Percentiles rank a stretch among this genome's conserved stretches.
These are phyloP conservation scores for Dendrobium catenatum DNA, from an alignment of 106 monocot genomes.

Conservation along the genomic window DNA sequence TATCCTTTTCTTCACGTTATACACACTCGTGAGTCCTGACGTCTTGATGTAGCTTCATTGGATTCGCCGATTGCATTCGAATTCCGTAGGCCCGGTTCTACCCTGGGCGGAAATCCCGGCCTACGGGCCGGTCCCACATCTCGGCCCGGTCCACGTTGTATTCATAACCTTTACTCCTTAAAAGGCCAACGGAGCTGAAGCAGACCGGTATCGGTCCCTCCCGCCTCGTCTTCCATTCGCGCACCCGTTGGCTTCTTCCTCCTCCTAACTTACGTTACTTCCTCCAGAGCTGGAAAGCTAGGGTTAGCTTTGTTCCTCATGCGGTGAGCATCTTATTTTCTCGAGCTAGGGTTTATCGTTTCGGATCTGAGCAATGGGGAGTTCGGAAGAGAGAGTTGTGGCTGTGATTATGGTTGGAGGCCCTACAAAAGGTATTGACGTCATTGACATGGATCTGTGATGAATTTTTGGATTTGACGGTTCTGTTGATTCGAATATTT, in stretches of 20 bases:
- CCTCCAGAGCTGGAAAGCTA: not conserved
- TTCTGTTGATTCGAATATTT: not conserved
- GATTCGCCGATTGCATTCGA: too few species aligned
- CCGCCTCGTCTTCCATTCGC: not conserved
- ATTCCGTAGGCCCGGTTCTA: too few species aligned
- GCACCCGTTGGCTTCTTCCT: not conserved
- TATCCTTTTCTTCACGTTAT: too few species aligned
- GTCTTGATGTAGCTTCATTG: too few species aligned
- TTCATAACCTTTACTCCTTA: not conserved
- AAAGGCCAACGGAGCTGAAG: not conserved
- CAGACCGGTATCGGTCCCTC: not conserved
- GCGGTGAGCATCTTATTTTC: not conserved
- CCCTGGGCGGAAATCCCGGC: not conserved
- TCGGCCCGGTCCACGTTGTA: not conserved
- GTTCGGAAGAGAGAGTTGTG: slow-evolving; percentile 65
- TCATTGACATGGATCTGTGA: not conserved
- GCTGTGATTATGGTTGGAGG: slow-evolving; percentile 99
- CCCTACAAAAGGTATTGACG: slow-evolving; percentile 66
- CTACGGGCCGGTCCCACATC: not conserved
- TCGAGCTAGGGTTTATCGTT: not conserved
- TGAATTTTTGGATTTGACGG: not conserved
- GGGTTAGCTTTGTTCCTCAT: not conserved
- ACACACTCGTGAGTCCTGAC: too few species aligned
- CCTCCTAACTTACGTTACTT: not conserved
- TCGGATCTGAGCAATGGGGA: slow-evolving; percentile 37